Percentiles rank a stretch among this genome's conserved stretches.
Evolutionary conservation across 352 stramenopile genomes (phyloP).

Genomic region (Blastocystis sp.): DNA sequence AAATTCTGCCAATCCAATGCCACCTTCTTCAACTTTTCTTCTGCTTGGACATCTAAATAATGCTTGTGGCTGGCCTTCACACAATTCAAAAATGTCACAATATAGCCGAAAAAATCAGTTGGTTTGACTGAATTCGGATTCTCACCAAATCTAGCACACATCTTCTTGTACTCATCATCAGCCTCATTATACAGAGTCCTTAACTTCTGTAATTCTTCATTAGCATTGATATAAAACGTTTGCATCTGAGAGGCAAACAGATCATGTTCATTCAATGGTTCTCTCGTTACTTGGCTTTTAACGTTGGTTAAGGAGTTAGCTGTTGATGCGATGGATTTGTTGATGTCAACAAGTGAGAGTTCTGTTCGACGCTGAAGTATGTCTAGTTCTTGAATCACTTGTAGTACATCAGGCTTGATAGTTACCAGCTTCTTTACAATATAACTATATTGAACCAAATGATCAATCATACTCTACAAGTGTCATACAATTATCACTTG

Average conservation of each 20-base stretch:
- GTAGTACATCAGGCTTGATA: constrained; percentile 9
- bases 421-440: constrained; percentile 19
- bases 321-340: neutral
- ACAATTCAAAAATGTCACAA: constrained; percentile 10
- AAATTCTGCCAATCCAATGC: constrained; percentile 35
- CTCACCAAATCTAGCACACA: constrained; percentile 20
- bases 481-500: constrained; percentile 9
- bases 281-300: neutral
- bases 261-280: constrained; percentile 19
- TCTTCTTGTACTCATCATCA: neutral
- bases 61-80: constrained; percentile 44
- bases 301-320: neutral
- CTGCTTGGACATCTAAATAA: constrained; percentile 38
- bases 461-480: constrained; percentile 11
- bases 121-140: constrained; percentile 1
- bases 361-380: constrained; percentile 11
- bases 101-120: constrained; percentile 47
- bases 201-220: constrained; percentile 15
- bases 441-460: neutral
- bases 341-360: constrained; percentile 26
- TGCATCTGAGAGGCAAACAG: constrained; percentile 4
- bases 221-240: neutral
- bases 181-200: neutral
- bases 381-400: constrained; percentile 24
- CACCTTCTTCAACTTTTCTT: constrained; percentile 55